These are phyloP conservation scores for Dothistroma pini DNA, from an alignment of 2,329 filamentous ascomycete species.

Conservation along the genomic window DNA sequence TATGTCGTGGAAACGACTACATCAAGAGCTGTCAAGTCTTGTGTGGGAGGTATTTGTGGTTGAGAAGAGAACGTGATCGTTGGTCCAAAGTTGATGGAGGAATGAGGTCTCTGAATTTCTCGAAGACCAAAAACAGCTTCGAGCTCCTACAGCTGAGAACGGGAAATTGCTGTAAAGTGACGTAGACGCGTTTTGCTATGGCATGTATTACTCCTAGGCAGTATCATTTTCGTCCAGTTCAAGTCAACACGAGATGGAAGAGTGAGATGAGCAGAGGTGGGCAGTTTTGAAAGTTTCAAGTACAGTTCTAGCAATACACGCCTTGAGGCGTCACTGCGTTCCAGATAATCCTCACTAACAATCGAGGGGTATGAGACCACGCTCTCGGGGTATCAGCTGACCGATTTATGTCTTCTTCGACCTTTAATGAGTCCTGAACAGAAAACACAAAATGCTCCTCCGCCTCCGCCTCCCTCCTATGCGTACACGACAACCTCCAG, in stretches of 20 bases:
- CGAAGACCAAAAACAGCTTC: not conserved
- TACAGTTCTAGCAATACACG: slow-evolving; percentile 11
- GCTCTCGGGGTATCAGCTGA: slow-evolving; percentile 25
- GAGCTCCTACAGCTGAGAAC: not conserved
- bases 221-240: not conserved
- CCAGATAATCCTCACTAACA: slow-evolving; percentile 13
- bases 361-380: slow-evolving; percentile 9
- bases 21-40: not conserved
- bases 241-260: not conserved
- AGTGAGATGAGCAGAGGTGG: slow-evolving; percentile 2
- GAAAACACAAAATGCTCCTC: slow-evolving; percentile 16
- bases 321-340: not conserved
- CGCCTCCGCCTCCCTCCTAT: slow-evolving; percentile 10
- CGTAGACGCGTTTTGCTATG: not conserved
- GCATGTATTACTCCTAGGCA: not conserved
- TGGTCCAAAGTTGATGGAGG: not conserved
- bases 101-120: not conserved
- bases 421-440: slow-evolving; percentile 16
- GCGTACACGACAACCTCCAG: slow-evolving; percentile 15
- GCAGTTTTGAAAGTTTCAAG: slow-evolving; percentile 2
- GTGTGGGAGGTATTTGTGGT: not conserved
- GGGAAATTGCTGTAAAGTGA: slow-evolving; percentile 1
- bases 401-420: slow-evolving; percentile 12
- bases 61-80: not conserved
- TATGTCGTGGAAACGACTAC: not conserved